phyloP scores from a whole-genome alignment of 2,329 filamentous ascomycete species.

The Podosphaera xanthii region DNA sequence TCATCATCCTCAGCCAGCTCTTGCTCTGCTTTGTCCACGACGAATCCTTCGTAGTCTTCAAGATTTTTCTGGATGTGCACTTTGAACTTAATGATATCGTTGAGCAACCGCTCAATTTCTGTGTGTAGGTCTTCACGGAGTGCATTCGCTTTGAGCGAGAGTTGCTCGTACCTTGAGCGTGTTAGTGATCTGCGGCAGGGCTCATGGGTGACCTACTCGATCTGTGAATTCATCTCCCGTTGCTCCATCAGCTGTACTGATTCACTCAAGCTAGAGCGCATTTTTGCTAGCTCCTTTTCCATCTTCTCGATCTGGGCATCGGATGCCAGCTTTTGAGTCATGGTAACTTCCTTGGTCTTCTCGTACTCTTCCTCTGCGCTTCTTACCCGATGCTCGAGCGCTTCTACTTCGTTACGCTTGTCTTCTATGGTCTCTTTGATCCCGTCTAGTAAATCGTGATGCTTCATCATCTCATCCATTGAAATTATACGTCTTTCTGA shows the following conservation, averaged over 20 bases:
- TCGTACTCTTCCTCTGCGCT: conserved; percentile 87
- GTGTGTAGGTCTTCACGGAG: conserved; percentile 95
- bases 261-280: conserved; percentile 64
- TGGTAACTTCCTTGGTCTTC: conserved; percentile 68
- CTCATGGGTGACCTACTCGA: conserved; percentile 40
- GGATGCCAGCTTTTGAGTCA: conserved; percentile 65
- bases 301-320: conserved; percentile 96
- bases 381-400: conserved; percentile 66
- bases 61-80: conserved; percentile 83
- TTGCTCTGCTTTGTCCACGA: conserved; percentile 77
- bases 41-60: conserved; percentile 85
- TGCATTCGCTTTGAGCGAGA: conserved; percentile 61
- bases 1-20: conserved; percentile 45
- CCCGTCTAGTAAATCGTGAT: conserved; percentile 77
- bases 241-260: conserved; percentile 84
- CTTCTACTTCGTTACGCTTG: conserved; percentile 79
- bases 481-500: conserved; percentile 66
- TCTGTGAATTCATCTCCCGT: conserved; percentile 85
- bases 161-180: conserved; percentile 53
- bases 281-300: conserved; percentile 92
- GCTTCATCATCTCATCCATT: conserved; percentile 81
- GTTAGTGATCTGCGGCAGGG: conserved; percentile 5
- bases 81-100: conserved; percentile 97
- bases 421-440: conserved; percentile 96
- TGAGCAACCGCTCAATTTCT: conserved; percentile 84